Evolutionary conservation across 2,329 filamentous ascomycete genomes (phyloP).

Genomic region (Drechslerella dactyloides): DNA sequence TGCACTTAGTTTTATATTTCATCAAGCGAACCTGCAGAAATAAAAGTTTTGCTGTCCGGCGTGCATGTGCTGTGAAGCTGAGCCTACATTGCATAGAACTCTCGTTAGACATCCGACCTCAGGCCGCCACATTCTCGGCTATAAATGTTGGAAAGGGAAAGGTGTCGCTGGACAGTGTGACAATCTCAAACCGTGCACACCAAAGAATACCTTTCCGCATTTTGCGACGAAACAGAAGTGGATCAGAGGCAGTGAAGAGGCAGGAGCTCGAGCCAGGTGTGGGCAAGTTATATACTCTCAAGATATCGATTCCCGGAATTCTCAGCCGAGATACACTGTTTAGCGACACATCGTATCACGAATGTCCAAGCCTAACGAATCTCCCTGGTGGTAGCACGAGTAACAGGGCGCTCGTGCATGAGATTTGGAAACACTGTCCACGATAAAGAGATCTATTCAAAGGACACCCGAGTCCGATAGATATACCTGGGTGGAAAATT

Average conservation of each 20-base stretch:
- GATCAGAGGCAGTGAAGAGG: slow-evolving; percentile 28
- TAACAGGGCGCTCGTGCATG: background rate
- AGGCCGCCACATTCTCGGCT: slow-evolving; percentile 42
- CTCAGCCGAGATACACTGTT: slow-evolving; percentile 23
- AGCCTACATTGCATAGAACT: slow-evolving; percentile 24
- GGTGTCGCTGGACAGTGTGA: slow-evolving; percentile 29
- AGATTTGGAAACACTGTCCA: too few relatives aligned
- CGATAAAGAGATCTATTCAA: slow-evolving; percentile 38
- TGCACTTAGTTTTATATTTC: slow-evolving; percentile 16
- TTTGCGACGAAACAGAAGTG: slow-evolving; percentile 50
- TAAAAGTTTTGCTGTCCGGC: background rate
- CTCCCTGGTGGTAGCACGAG: slow-evolving; percentile 6
- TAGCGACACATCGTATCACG: slow-evolving; percentile 17
- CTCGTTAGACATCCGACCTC: slow-evolving; percentile 22
- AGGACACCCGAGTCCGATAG: slow-evolving; percentile 11
- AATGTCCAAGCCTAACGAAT: slow-evolving; percentile 7
- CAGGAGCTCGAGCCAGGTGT: slow-evolving; percentile 17
- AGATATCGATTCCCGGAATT: slow-evolving; percentile 14
- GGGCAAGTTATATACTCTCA: background rate
- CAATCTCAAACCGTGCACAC: slow-evolving; percentile 29
- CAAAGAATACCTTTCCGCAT: slow-evolving; percentile 32
- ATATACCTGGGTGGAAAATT: slow-evolving; percentile 21
- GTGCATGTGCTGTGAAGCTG: background rate
- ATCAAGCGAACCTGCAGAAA: background rate
- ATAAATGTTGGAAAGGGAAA: slow-evolving; percentile 43